phyloP scores from a whole-genome alignment of 225 moss, liverwort and hornwort species.

The Pseudoscleropodium purum region DNA sequence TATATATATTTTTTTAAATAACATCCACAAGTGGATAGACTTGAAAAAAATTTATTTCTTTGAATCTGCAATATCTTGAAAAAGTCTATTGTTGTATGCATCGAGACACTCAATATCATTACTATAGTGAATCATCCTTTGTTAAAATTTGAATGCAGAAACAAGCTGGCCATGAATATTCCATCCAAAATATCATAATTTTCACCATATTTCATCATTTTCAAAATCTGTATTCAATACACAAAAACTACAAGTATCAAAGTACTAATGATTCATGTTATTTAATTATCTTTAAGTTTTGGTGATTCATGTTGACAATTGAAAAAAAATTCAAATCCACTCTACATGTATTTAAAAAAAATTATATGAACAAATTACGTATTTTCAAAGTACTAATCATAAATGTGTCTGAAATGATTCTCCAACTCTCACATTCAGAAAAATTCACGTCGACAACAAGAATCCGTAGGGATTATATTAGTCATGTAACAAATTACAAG shows the following conservation, averaged over 20 bases:
- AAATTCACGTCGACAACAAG: neutral
- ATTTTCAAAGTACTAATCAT: neutral
- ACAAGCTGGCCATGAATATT: neutral
- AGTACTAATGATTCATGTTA: neutral
- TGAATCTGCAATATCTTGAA: neutral
- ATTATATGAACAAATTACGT: neutral
- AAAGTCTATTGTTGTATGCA: neutral
- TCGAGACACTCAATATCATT: neutral
- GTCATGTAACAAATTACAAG: neutral
- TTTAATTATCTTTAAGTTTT: neutral
- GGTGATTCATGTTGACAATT: rapidly evolving
- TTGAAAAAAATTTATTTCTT: too few relatives aligned
- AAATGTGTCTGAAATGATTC: rapidly evolving
- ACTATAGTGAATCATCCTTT: too few relatives aligned
- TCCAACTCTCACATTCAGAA: rapidly evolving
- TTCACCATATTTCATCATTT: neutral
- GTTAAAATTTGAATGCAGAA: neutral
- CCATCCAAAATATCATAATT: neutral
- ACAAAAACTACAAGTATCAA: neutral
- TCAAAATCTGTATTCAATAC: neutral
- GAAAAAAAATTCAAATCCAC: neutral
- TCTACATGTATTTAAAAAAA: neutral
- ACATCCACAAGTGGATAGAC: rapidly evolving
- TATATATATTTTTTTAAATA: too few relatives aligned
- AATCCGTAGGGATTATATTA: rapidly evolving